A percentile compares a stretch with the other conserved stretches of the same genome.
Evolutionary conservation across 176 grass and related monocot species (phyloP).

Genomic region (Alopecurus myosuroides): DNA sequence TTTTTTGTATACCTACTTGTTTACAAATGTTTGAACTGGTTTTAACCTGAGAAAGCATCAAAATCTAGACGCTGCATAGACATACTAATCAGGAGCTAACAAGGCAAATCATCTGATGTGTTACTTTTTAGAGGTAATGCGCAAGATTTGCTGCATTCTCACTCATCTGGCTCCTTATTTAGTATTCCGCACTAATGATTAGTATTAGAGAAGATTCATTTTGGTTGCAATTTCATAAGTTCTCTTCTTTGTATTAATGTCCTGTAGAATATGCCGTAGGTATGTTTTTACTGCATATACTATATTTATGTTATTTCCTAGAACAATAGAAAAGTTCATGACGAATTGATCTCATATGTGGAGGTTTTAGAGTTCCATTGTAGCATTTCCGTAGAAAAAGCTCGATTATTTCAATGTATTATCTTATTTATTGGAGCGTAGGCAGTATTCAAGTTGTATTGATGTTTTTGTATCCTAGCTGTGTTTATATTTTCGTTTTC

Average conservation of each 20-base stretch:
- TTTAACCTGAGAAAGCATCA: constrained; percentile 7
- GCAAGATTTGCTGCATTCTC: background rate
- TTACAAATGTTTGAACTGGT: background rate
- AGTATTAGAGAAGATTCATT: background rate
- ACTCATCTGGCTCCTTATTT: background rate
- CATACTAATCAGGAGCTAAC: background rate
- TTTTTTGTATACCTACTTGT: background rate
- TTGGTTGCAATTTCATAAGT: background rate
- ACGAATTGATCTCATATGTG: background rate
- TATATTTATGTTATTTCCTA: background rate
- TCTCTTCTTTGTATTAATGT: background rate
- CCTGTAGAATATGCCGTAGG: background rate
- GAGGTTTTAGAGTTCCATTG: background rate
- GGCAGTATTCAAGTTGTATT: background rate
- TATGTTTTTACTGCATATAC: background rate
- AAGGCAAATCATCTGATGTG: background rate
- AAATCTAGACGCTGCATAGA: background rate
- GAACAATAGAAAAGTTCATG: background rate
- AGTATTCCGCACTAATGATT: background rate
- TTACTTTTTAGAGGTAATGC: background rate
- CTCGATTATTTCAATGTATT: background rate
- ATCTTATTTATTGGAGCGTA: constrained; percentile 13
- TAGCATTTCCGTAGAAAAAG: background rate
- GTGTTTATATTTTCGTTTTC: background rate
- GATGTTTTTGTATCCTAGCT: background rate